Conservation (phyloP, 2,329 filamentous ascomycete species). For the Hypoxylon rubiginosum region DNA sequence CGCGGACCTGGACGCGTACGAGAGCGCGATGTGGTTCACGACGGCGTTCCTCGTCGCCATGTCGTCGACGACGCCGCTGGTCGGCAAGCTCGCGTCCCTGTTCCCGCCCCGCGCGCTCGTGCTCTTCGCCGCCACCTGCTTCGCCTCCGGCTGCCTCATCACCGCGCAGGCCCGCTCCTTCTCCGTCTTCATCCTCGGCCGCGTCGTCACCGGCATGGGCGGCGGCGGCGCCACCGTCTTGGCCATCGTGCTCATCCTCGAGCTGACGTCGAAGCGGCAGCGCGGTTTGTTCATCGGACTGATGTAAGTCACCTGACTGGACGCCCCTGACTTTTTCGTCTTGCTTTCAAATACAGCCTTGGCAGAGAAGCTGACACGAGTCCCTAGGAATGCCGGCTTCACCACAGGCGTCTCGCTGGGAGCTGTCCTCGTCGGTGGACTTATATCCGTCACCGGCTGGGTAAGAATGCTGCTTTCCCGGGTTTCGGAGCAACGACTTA, state of each 20-base stretch:
- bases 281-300: constrained; percentile 81
- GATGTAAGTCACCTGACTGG: constrained; percentile 54
- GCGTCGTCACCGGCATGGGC: constrained; percentile 76
- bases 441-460: constrained; percentile 77
- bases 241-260: constrained; percentile 81
- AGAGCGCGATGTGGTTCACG: constrained; percentile 83
- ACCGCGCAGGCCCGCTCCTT: constrained; percentile 73
- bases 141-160: constrained; percentile 74
- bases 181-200: constrained; percentile 74
- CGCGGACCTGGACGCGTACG: constrained; percentile 79
- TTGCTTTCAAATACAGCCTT: background rate
- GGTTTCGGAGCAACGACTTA: constrained; percentile 24
- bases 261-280: constrained; percentile 75
- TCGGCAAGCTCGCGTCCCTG: constrained; percentile 79
- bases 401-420: constrained; percentile 79
- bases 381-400: constrained; percentile 73
- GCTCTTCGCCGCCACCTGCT: constrained; percentile 68
- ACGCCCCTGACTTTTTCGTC: background rate
- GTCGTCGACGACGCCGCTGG: constrained; percentile 76
- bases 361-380: constrained; percentile 3
- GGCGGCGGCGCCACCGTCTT: constrained; percentile 80
- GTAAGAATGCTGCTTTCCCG: constrained; percentile 59
- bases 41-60: constrained; percentile 76
- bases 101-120: constrained; percentile 78
- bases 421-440: constrained; percentile 76